Base-by-base conservation (phyloP, 345 rosid species). In the Euphorbia tirucalli region DNA sequence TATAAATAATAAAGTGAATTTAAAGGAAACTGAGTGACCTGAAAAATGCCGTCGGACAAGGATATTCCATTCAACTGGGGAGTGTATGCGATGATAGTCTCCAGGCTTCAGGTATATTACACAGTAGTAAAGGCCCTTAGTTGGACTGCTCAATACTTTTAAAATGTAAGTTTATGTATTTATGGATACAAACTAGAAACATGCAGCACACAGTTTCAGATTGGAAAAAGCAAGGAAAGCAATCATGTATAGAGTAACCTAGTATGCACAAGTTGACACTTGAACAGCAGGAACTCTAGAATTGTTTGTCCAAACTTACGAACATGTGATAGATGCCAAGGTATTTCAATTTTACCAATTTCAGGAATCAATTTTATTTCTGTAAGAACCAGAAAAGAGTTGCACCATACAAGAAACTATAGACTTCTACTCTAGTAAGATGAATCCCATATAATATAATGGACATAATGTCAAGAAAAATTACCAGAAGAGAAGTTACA, bases 21-120 rank as follows among this genome's bases (percentile, higher is more conserved):
- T 10, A 7, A 28, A 37, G 57, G 5, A 14, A 25, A 35, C 3
- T 14, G 67, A 69, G 48, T 72, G 74, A 95, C 99, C 99, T 76
- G 99, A 78, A 85, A 95, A 95, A 75, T 92, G 99, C 11, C 97
- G 87, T 68, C 96, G 93, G 75, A 77, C 85, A 77, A 86, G 84
- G 75, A 89, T 81, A 81, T 85, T 90, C 99, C 99, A 95, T 78
- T 90, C 88, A 80, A 71, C 89, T 4, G 99, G 97, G 66, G 99
- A 90, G 85, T 95, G 97, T 80, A 95, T 69, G 19, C 90, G 93
- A 83, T 95, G 99, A 79, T 90, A 95, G 68, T 92, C 93, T 68
- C 99, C 99, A 66, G 89, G 97, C 73, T 74, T 88, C 78, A 95
- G 83, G 85, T 95, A 95, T 79, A 95, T 86, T 57, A 95, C 99